These are phyloP conservation scores for Trichoderma oligosporum DNA, from an alignment of 2,329 filamentous ascomycete genomes.

Conservation along the genomic window DNA sequence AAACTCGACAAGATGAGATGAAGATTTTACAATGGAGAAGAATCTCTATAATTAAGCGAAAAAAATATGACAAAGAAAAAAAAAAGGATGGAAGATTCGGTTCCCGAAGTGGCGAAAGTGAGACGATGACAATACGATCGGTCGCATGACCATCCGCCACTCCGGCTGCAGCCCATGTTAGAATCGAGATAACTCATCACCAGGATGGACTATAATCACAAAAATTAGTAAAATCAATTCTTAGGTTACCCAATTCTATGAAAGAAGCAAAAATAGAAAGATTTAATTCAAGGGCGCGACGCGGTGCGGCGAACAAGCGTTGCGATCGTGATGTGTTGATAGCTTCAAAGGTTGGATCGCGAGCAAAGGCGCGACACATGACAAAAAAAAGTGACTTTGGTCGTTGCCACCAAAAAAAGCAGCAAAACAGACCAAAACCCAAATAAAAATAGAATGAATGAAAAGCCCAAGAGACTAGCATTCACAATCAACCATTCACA, in stretches of 20 bases:
- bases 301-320: conserved; percentile 22
- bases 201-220: not conserved
- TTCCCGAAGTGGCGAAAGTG: conserved; percentile 9
- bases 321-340: conserved; percentile 30
- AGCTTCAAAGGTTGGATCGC: conserved; percentile 29
- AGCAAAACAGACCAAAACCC: conserved; percentile 19
- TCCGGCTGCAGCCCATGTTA: conserved; percentile 8
- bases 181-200: conserved; percentile 1
- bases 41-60: not conserved
- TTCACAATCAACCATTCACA: conserved; percentile 8
- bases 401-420: conserved; percentile 7
- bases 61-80: not conserved
- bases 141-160: conserved; percentile 19
- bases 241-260: not conserved
- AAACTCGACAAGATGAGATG: not conserved
- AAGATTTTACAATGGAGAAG: not conserved
- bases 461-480: conserved; percentile 19
- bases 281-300: conserved; percentile 16
- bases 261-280: not conserved
- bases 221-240: not conserved
- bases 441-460: conserved; percentile 21
- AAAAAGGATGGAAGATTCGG: not conserved
- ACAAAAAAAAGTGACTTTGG: conserved; percentile 30
- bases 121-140: not conserved
- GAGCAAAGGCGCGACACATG: not conserved